Percentiles rank a stretch among this genome's conserved stretches.
These are phyloP conservation scores for Pleurozium schreberi DNA, from an alignment of 225 moss, liverwort and hornwort genomes.

Conservation along the genomic window DNA sequence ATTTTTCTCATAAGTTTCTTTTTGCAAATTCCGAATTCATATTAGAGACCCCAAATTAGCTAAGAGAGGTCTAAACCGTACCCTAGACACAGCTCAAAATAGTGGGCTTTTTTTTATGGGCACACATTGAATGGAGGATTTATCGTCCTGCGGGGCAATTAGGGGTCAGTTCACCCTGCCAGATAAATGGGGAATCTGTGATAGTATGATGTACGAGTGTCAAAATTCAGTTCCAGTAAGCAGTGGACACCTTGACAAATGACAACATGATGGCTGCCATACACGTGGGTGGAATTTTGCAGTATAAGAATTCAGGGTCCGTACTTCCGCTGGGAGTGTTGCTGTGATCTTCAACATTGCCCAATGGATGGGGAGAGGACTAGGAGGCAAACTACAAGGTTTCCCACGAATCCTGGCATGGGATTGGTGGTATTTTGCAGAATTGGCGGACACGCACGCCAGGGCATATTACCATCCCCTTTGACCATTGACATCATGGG, in stretches of 20 bases:
- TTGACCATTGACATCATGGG: neutral
- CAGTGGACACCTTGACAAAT: neutral
- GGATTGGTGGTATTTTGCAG: neutral
- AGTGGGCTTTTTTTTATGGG: too few species aligned
- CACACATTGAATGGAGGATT: too few species aligned
- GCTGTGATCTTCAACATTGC: neutral
- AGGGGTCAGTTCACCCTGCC: too few species aligned
- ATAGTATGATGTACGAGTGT: neutral
- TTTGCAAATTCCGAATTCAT: too few species aligned
- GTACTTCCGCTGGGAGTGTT: too few species aligned
- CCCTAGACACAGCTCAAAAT: too few species aligned
- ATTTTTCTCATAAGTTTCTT: too few species aligned
- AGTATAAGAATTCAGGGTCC: neutral
- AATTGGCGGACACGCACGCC: fast-evolving
- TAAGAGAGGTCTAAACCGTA: too few species aligned
- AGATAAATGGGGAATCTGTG: neutral
- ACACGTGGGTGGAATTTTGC: neutral
- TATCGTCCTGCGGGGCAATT: too few species aligned
- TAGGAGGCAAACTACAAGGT: too few species aligned
- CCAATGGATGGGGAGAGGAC: neutral
- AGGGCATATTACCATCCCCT: neutral
- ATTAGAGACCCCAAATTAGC: too few species aligned
- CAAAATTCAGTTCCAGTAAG: too few species aligned
- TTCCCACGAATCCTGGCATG: fast-evolving
- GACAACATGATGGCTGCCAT: neutral